Base-by-base conservation (phyloP, 73 alveolate genomes). In the Paraurostyla sp. region DNA sequence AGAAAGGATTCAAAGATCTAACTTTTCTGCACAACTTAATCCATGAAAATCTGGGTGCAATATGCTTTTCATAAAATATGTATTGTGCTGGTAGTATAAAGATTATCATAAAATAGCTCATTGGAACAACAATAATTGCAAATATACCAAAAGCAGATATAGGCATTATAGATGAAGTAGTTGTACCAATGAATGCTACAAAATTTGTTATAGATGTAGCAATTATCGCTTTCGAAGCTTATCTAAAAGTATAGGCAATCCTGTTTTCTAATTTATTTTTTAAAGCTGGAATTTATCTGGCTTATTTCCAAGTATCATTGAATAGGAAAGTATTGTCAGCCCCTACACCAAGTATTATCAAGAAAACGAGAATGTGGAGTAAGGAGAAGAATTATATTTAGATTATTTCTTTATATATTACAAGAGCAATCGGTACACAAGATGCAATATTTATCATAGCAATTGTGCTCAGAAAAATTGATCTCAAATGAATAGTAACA, bases 281-380 rank as follows among this genome's bases (percentile, higher is more conserved):
- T 20, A 85, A 4, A 3, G 0, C 25, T 45, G 13, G 22, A n/a
- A 48, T 48, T 6, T 18, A 18, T 1, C 71, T 69, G 4, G 73
- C 22, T 25, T 71, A 41, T 0, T 29, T 43, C 92, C 92, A 92
- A 27, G 94, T 85, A 83, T 92, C 97, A 40, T 69, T 65, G 91
- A 80, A 82, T 23, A 92, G 90, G 59, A 88, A 92, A 35, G 78
- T 45, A 45, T 92, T 86, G 59, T 92, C 97, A 20, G 97, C 97
- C 0, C 94, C 93, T 63, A 92, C 81, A 29, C 97, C 97, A 6
- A 92, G 83, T 0, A 92, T 86, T 59, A 92, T 45, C 49, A 88
- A 87, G 11, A 92, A 46, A 38, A 86, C 94, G 9, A 92, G 42
- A 75, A 92, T 81, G 40, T 92, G 94, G 46, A 92, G 71, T 36